Evolutionary conservation across 768 basidiomycete species (phyloP).

Genomic region (Trametes maxima): DNA sequence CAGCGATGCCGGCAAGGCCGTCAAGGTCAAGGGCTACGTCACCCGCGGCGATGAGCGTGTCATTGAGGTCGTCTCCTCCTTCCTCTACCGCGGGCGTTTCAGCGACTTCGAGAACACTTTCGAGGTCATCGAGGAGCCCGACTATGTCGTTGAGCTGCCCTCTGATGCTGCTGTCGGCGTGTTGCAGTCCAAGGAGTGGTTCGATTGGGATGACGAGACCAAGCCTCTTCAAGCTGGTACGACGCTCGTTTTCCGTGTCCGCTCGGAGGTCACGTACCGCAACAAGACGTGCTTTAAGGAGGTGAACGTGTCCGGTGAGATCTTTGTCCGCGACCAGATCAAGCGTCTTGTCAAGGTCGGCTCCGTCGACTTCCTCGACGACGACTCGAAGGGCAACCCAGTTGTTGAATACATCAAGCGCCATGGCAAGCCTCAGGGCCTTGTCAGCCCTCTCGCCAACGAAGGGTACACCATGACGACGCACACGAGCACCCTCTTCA

Average conservation of each 20-base stretch:
- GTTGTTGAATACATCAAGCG: constrained; percentile 92
- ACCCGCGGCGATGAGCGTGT: constrained; percentile 76
- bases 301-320: constrained; percentile 80
- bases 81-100: constrained; percentile 96
- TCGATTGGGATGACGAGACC: constrained; percentile 88
- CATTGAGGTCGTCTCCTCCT: constrained; percentile 92
- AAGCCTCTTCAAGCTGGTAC: constrained; percentile 79
- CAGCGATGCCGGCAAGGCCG: constrained; percentile 88
- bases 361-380: constrained; percentile 82
- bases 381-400: constrained; percentile 90
- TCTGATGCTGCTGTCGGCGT: constrained; percentile 86
- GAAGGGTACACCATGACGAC: constrained; percentile 86
- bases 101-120: constrained; percentile 95
- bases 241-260: constrained; percentile 85
- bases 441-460: constrained; percentile 74
- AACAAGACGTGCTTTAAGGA: constrained; percentile 84
- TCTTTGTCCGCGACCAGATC: constrained; percentile 86
- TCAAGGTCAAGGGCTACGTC: constrained; percentile 86
- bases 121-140: constrained; percentile 86
- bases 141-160: constrained; percentile 77
- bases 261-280: constrained; percentile 88
- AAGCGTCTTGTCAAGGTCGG: constrained; percentile 90
- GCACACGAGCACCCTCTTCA: constrained; percentile 65
- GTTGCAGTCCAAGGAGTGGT: constrained; percentile 96
- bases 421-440: constrained; percentile 79